Evolutionary conservation across 2,329 filamentous ascomycete species (phyloP).

Genomic region (Fusarium scirpi): DNA sequence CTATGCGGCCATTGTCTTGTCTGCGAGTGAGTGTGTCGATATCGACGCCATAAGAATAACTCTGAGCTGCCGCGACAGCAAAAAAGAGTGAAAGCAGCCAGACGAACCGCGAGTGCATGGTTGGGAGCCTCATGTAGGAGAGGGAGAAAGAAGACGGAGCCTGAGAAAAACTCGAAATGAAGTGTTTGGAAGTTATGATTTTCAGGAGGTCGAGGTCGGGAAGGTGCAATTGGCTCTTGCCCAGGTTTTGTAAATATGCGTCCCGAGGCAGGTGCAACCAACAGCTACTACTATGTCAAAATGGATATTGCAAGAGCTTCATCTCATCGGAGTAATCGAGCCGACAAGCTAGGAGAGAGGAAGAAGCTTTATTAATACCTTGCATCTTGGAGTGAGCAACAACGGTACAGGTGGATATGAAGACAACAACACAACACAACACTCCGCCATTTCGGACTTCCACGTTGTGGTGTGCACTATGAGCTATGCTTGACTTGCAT

Average conservation of each 20-base stretch:
- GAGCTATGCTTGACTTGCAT: background rate
- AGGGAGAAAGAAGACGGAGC: background rate
- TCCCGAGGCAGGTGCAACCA: slow-evolving; percentile 4
- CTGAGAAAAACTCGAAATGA: background rate
- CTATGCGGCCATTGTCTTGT: slow-evolving; percentile 53
- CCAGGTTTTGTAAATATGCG: background rate
- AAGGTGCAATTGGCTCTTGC: slow-evolving; percentile 8
- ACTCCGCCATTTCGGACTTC: background rate
- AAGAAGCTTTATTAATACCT: background rate
- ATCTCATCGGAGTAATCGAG: background rate
- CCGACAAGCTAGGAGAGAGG: background rate
- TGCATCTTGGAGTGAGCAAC: background rate
- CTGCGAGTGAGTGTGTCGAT: slow-evolving; percentile 56
- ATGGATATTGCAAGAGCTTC: background rate
- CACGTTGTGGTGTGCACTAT: slow-evolving; percentile 15
- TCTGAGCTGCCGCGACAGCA: slow-evolving; percentile 36
- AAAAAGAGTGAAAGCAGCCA: slow-evolving; percentile 25
- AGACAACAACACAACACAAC: background rate
- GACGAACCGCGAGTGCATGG: slow-evolving; percentile 33
- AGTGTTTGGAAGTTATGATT: background rate
- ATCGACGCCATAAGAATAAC: slow-evolving; percentile 66
- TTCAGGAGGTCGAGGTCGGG: background rate
- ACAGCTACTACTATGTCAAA: background rate
- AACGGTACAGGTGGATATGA: background rate
- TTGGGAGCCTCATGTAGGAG: background rate